Evolutionary conservation across 176 grass and related monocot genomes (phyloP), one percentile per base, ranked within the genome.

Genomic region (Panicum miliaceum): DNA sequence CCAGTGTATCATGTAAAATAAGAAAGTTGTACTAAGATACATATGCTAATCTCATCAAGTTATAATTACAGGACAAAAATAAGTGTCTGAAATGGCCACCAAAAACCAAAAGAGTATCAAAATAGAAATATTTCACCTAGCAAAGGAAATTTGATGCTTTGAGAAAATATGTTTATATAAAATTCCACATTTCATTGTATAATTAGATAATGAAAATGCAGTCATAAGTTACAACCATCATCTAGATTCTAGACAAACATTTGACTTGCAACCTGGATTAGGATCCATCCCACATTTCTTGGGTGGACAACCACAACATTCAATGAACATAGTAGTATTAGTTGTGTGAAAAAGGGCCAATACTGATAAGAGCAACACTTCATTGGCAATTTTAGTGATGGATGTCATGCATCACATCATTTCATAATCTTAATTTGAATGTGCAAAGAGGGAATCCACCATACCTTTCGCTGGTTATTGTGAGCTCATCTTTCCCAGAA

Each of bases 401-500:
- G 35, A 78, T 71, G 47, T 23, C 15, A 84, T 23, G 16, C 27
- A 69, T 60, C 5, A 80, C 60, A 42, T 53, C 82, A 76, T 57
- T 84, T 19, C 56, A 48, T 53, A 70, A 51, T n/a, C 7, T 61
- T 38, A 56, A 60, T 14, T 63, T 25, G 29, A 64, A 62, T 41
- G 22, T 29, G 38, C n/a, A 68, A 76, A 23, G 14, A 80, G 54
- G 64, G 87, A 71, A 73, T 69, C 41, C 59, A 70, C 4, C 57
- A 83, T 88, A 98, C 96, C 96, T 95, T 83, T 98, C 96, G 56
- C 93, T 95, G 73, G 64, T 98, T 53, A 95, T 92, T 58, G 91
- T 95, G 73, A 95, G 91, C 51, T 98, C 96, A 61, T 98, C 96
- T 86, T 86, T 91, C 71, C 96, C 96, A 73, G 96, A 89, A 56